A percentile compares a stretch with the other conserved stretches of the same genome.
Conservation (phyloP, 768 basidiomycete genomes). For the Calocera cornea region DNA sequence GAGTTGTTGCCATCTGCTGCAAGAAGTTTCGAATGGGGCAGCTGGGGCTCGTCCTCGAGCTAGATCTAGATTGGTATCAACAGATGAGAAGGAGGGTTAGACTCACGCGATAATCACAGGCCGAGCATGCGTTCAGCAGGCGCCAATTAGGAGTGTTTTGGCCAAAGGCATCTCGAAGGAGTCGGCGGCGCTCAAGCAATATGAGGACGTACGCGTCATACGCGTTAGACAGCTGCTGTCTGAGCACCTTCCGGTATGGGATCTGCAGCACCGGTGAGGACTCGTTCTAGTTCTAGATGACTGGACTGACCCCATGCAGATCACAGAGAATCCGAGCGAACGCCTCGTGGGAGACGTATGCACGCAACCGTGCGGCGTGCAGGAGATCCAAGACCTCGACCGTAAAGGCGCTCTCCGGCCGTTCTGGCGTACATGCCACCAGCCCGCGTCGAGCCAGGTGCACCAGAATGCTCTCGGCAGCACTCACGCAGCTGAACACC, state of each 20-base stretch:
- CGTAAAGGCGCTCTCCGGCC: neutral
- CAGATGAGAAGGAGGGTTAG: neutral
- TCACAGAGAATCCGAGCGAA: neutral
- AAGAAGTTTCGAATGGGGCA: constrained; percentile 18
- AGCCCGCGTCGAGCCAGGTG: neutral
- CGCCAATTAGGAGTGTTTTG: neutral
- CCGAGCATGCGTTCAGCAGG: neutral
- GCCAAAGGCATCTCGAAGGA: neutral
- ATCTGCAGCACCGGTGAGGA: neutral
- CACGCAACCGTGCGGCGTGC: neutral
- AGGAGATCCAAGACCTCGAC: neutral
- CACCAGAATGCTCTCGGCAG: neutral
- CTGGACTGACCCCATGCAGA: neutral
- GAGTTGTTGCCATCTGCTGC: constrained; percentile 28
- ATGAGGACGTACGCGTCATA: neutral
- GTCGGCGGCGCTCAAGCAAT: neutral
- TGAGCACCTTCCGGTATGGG: neutral
- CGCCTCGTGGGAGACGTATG: neutral
- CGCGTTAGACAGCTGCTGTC: neutral
- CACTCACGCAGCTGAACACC: neutral
- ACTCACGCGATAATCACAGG: neutral
- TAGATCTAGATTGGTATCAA: constrained; percentile 4
- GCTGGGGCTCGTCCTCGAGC: constrained; percentile 24
- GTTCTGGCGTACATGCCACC: neutral
- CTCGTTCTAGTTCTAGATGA: neutral